Conservation (phyloP, 352 stramenopile species). For the Peronospora tabacina region DNA sequence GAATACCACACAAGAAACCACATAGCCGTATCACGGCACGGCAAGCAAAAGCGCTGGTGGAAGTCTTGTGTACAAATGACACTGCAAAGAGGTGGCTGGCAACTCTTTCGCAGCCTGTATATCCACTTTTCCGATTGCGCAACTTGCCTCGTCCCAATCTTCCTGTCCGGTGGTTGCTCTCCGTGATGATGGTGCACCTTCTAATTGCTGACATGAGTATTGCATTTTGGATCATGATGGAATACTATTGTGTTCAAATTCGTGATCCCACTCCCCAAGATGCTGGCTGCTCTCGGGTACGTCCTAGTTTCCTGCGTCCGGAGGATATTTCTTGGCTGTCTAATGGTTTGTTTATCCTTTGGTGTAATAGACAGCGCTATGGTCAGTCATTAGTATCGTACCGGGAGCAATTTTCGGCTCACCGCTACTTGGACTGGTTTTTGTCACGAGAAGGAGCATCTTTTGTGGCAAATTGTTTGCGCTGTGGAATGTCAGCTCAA, state of each 20-base stretch:
- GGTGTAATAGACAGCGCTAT: slow-evolving; percentile 40
- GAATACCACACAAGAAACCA: slow-evolving; percentile 21
- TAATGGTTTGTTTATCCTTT: slow-evolving; percentile 7
- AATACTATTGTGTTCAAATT: slow-evolving; percentile 86
- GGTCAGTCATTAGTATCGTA: slow-evolving; percentile 52
- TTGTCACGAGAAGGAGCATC: slow-evolving; percentile 59
- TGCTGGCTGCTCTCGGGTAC: slow-evolving; percentile 67
- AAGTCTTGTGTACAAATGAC: slow-evolving; percentile 27
- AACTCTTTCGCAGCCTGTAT: slow-evolving; percentile 37
- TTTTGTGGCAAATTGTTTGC: slow-evolving; percentile 70
- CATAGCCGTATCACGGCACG: slow-evolving; percentile 3
- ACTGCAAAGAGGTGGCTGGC: slow-evolving; percentile 22
- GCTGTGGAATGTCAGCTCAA: slow-evolving; percentile 62
- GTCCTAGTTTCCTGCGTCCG: slow-evolving; percentile 6
- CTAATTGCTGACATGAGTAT: slow-evolving; percentile 57
- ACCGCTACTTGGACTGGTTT: slow-evolving; percentile 60
- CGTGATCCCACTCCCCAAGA: slow-evolving; percentile 61
- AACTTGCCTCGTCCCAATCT: slow-evolving; percentile 34
- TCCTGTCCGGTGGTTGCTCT: slow-evolving; percentile 33
- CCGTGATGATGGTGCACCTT: slow-evolving; percentile 47
- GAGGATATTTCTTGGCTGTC: not conserved
- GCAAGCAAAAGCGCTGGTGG: slow-evolving; percentile 21
- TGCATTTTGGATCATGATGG: slow-evolving; percentile 69
- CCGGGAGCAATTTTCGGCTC: slow-evolving; percentile 51
- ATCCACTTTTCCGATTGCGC: slow-evolving; percentile 52